A percentile compares a stretch with the other conserved stretches of the same genome.
Evolutionary conservation across 805 yeast species (phyloP).

Genomic region (Pichia pseudocactophila): DNA sequence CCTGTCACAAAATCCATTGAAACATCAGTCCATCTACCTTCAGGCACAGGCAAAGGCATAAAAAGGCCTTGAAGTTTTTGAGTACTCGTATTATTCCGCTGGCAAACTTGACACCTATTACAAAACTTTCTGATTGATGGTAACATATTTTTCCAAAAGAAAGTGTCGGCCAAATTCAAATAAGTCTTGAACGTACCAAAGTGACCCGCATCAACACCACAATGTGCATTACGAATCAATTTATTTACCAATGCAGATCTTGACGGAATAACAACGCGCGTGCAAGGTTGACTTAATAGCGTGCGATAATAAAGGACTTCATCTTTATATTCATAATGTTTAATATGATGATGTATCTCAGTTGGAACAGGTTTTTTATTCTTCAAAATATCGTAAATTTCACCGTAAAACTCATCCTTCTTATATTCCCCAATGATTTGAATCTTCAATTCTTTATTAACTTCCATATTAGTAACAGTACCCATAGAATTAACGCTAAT

Average conservation of each 20-base stretch:
- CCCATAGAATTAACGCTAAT: too few relatives aligned
- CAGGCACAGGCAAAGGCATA: background rate
- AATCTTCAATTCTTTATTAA: background rate
- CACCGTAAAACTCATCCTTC: background rate
- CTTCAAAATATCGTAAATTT: background rate
- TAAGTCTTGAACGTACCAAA: constrained; percentile 1
- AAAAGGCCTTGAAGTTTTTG: background rate
- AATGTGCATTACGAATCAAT: background rate
- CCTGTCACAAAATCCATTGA: constrained; percentile 3
- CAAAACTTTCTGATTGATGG: background rate
- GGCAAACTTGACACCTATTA: background rate
- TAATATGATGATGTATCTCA: background rate
- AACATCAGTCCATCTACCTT: constrained; percentile 4
- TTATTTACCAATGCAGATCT: background rate
- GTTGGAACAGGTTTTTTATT: background rate
- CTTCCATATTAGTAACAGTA: background rate
- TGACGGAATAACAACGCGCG: background rate
- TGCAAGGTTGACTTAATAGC: background rate
- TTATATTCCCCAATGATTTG: background rate
- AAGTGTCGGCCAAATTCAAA: background rate
- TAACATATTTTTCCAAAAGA: background rate
- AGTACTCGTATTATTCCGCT: background rate
- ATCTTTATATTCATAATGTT: background rate
- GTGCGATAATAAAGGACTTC: constrained; percentile 1
- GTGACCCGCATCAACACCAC: background rate